Evolutionary conservation across 495 filamentous ascomycete genomes (phyloP), one percentile per base, ranked within the genome.

Genomic region (Friedmanniomyces endolithicus): DNA sequence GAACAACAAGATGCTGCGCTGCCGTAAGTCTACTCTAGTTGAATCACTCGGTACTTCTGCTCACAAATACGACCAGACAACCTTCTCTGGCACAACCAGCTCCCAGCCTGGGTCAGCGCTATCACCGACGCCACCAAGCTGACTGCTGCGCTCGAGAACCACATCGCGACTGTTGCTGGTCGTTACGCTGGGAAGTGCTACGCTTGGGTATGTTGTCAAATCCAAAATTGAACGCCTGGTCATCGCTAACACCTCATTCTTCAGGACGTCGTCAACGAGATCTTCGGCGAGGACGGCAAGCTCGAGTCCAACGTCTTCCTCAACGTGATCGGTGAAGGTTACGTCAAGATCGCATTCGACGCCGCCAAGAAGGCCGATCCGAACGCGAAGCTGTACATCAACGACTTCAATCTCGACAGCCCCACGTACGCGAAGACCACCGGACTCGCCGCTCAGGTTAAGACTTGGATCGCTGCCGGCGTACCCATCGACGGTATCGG

Each of bases 401-500:
- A 84, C 67, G 40, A 51, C 48, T 55, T 47, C 55, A 70, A 63
- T 54, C 61, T 70, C 53, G 74, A 75, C 59, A 57, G 56, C 11
- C 67, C 72, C 43, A 59, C 45, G 48, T 69, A 75, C 56, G 67
- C 73, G 57, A 86, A 86, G 68, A 78, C 76, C 29, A 71, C 60
- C 25, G 82, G 80, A 50, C 81, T 87, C 75, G 74, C 81, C 41
- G 67, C 55, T 41, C 71, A 83, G 62, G 84, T 86, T 64, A 78
- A 77, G 68, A 77, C 80, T 60, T 86, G 83, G 80, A 62, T 83
- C 41, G 71, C 75, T 11, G 74, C 69, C 11, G 84, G 84, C 56
- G 69, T 83, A 31, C 83, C 83, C 46, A 87, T 87, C 65, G 83
- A 88, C 65, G 84, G 84, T 58, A 85, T 88, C 51, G 78, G 78